Evolutionary conservation across 2,329 filamentous ascomycete genomes (phyloP), one percentile per base, ranked within the genome.

Genomic region (Exophiala aquamarina): DNA sequence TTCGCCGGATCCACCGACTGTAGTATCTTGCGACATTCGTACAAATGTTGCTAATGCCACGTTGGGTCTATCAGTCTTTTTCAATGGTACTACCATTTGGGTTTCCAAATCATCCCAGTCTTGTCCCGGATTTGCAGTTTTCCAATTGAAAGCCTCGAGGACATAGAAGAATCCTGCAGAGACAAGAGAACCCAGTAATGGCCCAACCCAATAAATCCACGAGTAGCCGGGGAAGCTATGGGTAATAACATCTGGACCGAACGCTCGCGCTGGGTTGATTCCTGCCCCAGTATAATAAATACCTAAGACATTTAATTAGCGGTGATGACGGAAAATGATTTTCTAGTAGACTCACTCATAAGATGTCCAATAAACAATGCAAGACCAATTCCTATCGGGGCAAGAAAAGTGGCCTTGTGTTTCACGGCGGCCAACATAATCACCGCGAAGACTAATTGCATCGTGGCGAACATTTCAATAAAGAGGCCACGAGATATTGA

Each of bases 391-490:
- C 82, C 84, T 3, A 89, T 69, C 0, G 86, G 86, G 0, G 86
- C 86, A 2, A 89, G 67, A 61, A 77, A 87, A 0, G 85, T 89
- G 3, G 81, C 79, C 29, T 82, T 80, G 63, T 89, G 84, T 67
- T 90, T 88, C 62, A 88, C 84, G 2, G 81, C 79, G 0, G 84
- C 84, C 33, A 88, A 72, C 78, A 88, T 84, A 62, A 83, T 78
- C 21, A 86, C 77, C 3, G 81, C 77, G 41, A 86, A 70, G 6
- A 85, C 76, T 10, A 87, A 70, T 59, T 84, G 74, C 0, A 78
- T 68, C 0, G 83, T 86, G 26, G 84, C 70, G 59, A 86, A 82
- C 69, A 82, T 76, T 63, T 87, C 83, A 40, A 86, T 76, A 59
- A 86, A 84, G 38, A 86, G 69, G 3, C 83, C 83, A 47, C 79